Percentiles rank a stretch among this genome's conserved stretches.
These are phyloP conservation scores for Trypanosoma congolense DNA, from an alignment of 208 protist genomes.

Conservation along the genomic window DNA sequence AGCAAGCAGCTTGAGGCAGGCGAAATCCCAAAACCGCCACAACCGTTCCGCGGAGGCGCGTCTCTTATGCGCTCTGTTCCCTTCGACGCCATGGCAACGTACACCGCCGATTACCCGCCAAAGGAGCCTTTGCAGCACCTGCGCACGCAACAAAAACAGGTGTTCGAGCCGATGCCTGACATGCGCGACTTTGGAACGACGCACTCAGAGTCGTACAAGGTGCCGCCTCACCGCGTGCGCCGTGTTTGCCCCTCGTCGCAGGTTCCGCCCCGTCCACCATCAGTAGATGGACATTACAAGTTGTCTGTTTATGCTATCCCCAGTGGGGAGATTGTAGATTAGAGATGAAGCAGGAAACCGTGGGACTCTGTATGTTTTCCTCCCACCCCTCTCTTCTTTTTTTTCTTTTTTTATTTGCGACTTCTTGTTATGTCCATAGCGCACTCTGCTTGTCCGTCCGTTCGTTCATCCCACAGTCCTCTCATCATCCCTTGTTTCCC, in stretches of 20 bases:
- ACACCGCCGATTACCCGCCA: constrained; percentile 82
- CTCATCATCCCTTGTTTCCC: too few species aligned
- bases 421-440: too few species aligned
- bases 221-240: constrained; percentile 50
- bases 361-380: background rate
- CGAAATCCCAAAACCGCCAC: constrained; percentile 61
- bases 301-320: constrained; percentile 84
- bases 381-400: background rate
- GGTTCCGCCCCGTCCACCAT: constrained; percentile 59
- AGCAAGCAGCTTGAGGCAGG: constrained; percentile 42
- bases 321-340: constrained; percentile 54
- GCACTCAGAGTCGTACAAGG: constrained; percentile 44
- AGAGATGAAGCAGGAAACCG: background rate
- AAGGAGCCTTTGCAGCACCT: constrained; percentile 63
- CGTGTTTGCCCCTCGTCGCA: constrained; percentile 72
- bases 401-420: background rate
- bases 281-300: constrained; percentile 83
- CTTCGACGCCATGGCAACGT: constrained; percentile 83
- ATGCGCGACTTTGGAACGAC: constrained; percentile 85
- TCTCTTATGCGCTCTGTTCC: constrained; percentile 44
- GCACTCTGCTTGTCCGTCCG: too few species aligned
- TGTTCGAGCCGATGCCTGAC: constrained; percentile 39
- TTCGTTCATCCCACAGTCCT: too few species aligned
- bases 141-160: constrained; percentile 19
- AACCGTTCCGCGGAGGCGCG: constrained; percentile 70